These are phyloP conservation scores for Neonectria neomacrospora DNA, from an alignment of 2,329 filamentous ascomycete species.

Conservation along the genomic window DNA sequence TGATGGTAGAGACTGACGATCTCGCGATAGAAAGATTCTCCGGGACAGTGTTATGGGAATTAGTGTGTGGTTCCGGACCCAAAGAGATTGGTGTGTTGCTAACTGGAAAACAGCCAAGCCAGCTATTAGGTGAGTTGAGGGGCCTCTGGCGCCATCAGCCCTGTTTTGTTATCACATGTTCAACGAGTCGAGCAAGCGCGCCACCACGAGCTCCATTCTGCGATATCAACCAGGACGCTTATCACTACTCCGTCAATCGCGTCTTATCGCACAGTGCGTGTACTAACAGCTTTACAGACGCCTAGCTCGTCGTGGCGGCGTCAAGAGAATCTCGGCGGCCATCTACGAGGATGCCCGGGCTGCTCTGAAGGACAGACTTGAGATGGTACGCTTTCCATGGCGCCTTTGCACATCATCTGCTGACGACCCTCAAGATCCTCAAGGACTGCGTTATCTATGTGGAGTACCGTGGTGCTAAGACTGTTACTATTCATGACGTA, in stretches of 20 bases:
- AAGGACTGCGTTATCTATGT: constrained; percentile 60
- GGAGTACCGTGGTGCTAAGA: constrained; percentile 68
- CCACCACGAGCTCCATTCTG: background rate
- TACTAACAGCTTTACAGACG: constrained; percentile 59
- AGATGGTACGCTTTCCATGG: constrained; percentile 52
- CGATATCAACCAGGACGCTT: background rate
- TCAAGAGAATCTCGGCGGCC: constrained; percentile 74
- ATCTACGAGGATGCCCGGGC: constrained; percentile 73
- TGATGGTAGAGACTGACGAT: constrained; percentile 14
- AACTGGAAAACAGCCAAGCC: constrained; percentile 58
- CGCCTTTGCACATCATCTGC: background rate
- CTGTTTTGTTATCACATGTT: background rate
- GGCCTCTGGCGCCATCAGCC: background rate
- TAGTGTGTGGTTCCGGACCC: constrained; percentile 52
- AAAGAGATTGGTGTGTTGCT: constrained; percentile 10
- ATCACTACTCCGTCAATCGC: background rate
- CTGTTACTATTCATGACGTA: constrained; percentile 71
- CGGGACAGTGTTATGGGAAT: constrained; percentile 62
- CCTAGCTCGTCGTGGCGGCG: constrained; percentile 78
- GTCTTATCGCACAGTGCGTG: background rate
- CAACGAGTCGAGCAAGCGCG: background rate
- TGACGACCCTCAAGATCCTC: constrained; percentile 59
- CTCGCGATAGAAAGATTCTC: constrained; percentile 56
- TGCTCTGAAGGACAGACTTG: constrained; percentile 62
- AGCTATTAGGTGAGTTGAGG: constrained; percentile 59